These are phyloP conservation scores for Heracleum sosnowskyi DNA, from an alignment of 129 eudicot species.

Conservation along the genomic window DNA sequence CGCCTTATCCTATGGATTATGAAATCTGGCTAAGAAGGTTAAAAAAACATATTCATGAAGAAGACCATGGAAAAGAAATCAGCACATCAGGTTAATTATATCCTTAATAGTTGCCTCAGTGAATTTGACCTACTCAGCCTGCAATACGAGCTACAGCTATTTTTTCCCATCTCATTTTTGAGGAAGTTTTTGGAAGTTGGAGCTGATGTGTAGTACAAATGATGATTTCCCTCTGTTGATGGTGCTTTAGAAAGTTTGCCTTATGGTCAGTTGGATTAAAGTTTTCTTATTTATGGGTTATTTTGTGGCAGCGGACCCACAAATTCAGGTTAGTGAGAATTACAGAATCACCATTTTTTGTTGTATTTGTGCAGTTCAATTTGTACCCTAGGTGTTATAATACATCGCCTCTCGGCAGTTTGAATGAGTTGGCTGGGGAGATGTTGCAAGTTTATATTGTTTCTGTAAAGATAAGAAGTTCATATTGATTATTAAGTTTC, in stretches of 20 bases:
- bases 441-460: slow-evolving; percentile 1
- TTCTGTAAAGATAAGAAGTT: slow-evolving; percentile 21
- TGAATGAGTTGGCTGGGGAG: background rate
- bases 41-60: slow-evolving; percentile 57
- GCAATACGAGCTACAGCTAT: background rate
- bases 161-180: background rate
- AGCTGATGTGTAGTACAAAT: background rate
- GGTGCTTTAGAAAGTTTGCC: background rate
- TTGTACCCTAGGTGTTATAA: background rate
- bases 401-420: background rate
- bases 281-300: slow-evolving; percentile 7
- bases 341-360: background rate
- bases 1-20: slow-evolving; percentile 85
- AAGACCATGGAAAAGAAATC: slow-evolving; percentile 56
- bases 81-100: slow-evolving; percentile 32
- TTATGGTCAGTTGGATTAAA: background rate
- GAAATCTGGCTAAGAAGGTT: slow-evolving; percentile 85
- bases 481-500: slow-evolving; percentile 7
- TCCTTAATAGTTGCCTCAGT: background rate
- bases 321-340: background rate
- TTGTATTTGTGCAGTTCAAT: background rate
- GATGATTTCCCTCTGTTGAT: background rate
- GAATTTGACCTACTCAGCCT: background rate
- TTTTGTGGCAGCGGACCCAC: background rate
- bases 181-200: slow-evolving; percentile 2